Base-by-base conservation (phyloP, 1,284 basidiomycete species). In the Rhodofomes roseus region DNA sequence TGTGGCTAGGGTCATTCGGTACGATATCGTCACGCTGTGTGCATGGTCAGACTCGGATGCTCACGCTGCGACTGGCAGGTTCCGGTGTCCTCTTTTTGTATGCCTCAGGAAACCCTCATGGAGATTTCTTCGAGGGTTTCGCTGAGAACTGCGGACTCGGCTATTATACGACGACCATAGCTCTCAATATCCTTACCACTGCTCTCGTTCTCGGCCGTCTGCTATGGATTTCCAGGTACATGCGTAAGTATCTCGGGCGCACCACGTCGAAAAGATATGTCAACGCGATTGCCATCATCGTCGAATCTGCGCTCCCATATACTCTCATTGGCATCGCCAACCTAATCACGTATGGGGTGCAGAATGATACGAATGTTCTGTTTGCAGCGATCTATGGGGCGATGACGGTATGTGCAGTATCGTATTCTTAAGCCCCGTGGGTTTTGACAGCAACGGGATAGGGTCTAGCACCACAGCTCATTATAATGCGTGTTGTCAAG, bases 221-320 rank as follows among this genome's bases (percentile, higher is more conserved):
- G 55, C 37, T 65, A 34, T 43, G 50, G 39, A 23, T 62, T 56
- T 57, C 57, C 11, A 5, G 59, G 4, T 59, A 59, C 1, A 54
- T 57, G 18, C 55, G 60, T 37, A 55, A 55, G 31, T 54, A 48
- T 4, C 56, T 57, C 34, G 55, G 34, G 51, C 57, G n/a, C 14
- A 36, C 29, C 18, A 52, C 25, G 0, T 23, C 34, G 22, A 16
- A 37, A 1, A 27, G 39, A 23, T 56, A 56, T 31, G 37, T 51
- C 20, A 29, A 41, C 59, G 57, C 44, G 14, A 29, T 59, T 9
- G 41, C 56, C 11, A 55, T 64, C 43, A 29, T 65, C 51, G 48
- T 64, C 40, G 63, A 63, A 56, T 62, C 59, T 1, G 62, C 62
- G 50, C 60, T 66, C 41, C 63, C 63, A n/a, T 63, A 62, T 60